Evolutionary conservation across 768 basidiomycete genomes (phyloP).

Genomic region (Cubamyces lactineus): DNA sequence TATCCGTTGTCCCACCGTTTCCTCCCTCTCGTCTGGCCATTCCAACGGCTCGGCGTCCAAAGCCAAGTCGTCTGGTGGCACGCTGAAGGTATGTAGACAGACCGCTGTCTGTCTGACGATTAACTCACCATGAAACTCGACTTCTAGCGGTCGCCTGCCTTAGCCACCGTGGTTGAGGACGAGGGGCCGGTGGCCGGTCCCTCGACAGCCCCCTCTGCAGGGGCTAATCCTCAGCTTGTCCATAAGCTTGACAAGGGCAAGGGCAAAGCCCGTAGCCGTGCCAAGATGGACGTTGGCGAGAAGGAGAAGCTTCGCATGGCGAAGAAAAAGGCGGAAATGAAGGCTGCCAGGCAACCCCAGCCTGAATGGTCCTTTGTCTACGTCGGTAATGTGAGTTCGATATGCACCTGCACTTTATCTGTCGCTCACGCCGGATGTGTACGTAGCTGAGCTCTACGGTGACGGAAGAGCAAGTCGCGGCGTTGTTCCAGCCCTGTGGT

Average conservation of each 20-base stretch:
- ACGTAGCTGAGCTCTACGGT: constrained; percentile 34
- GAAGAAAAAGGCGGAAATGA: constrained; percentile 21
- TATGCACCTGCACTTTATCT: neutral
- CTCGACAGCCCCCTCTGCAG: neutral
- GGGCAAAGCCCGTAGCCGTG: constrained; percentile 3
- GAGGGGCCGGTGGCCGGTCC: neutral
- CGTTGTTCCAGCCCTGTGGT: constrained; percentile 44
- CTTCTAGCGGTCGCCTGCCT: neutral
- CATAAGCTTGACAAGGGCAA: constrained; percentile 23
- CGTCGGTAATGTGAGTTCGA: constrained; percentile 62
- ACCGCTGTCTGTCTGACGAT: neutral
- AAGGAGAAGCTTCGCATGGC: constrained; percentile 23
- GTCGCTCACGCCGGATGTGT: constrained; percentile 28
- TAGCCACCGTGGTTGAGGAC: constrained; percentile 1
- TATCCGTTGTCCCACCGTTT: constrained; percentile 17
- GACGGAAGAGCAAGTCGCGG: constrained; percentile 37
- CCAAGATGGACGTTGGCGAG: neutral
- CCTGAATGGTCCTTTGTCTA: constrained; percentile 44
- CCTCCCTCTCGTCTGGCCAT: constrained; percentile 5
- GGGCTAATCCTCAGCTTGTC: neutral
- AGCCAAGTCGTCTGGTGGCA: neutral
- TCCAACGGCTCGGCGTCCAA: constrained; percentile 1
- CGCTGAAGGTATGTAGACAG: neutral
- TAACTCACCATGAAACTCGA: neutral
- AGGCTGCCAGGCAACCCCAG: neutral